Evolutionary conservation across 2,329 filamentous ascomycete genomes (phyloP).

Genomic region (Neofusicoccum sp.): DNA sequence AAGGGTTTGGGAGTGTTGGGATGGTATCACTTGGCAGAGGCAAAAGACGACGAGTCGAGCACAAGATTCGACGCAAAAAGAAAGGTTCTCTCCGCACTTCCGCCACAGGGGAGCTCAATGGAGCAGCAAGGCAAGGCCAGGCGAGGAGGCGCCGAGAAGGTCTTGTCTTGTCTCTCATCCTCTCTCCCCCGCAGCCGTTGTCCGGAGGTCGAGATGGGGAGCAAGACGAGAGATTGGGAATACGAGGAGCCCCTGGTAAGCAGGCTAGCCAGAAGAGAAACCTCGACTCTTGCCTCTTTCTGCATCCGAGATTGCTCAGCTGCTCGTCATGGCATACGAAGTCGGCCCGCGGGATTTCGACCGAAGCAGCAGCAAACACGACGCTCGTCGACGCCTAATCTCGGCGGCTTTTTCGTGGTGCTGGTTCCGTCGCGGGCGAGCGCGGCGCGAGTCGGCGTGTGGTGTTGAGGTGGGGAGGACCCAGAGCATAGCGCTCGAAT

Average conservation of each 20-base stretch:
- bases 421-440: too few species aligned
- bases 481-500: neutral
- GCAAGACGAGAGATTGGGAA: neutral
- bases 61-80: too few species aligned
- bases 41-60: too few species aligned
- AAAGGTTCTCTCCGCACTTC: too few species aligned
- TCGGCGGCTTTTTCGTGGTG: neutral
- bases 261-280: neutral
- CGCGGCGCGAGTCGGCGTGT: neutral
- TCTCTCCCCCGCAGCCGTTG: too few species aligned
- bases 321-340: too few species aligned
- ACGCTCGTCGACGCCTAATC: too few species aligned
- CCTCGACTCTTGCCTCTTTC: neutral
- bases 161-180: neutral
- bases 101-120: too few species aligned
- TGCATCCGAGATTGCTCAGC: too few species aligned
- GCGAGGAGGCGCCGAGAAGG: neutral
- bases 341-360: neutral
- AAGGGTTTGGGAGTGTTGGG: neutral
- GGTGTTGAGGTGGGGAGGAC: slow-evolving; percentile 3
- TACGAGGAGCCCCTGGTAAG: neutral
- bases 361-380: too few species aligned
- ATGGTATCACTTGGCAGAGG: neutral
- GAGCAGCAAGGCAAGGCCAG: neutral
- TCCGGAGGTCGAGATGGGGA: neutral